Evolutionary conservation across 2,329 filamentous ascomycete species (phyloP), one percentile per base, ranked within the genome.

Genomic region (Penicillium sp.): DNA sequence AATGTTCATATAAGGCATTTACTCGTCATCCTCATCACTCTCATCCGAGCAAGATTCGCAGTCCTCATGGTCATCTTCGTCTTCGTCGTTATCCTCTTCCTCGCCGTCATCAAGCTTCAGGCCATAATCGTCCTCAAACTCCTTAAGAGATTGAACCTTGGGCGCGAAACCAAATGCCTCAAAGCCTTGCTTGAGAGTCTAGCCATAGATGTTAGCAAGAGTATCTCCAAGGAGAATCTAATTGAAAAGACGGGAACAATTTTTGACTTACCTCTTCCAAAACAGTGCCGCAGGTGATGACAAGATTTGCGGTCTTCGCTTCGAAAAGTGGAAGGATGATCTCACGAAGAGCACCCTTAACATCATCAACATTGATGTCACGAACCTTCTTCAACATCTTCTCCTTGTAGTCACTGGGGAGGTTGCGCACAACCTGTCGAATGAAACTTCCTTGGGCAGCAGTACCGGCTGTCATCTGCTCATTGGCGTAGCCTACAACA

Each of bases 101-200:
- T 85, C 83, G 0, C 81, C 85, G 3, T 82, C 83, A 2, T 78
- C 80, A 2, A 81, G 81, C 70, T 89, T 83, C 43, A 97, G 76
- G 0, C 93, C 93, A 70, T 97, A 97, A 67, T 92, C 90, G 60
- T 97, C 91, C 71, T 95, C 86, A 73, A 96, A 97, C 65, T 89
- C 83, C 37, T 87, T 85, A 46, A 97, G 80, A 24, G 87, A 81
- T 68, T 87, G 87, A 34, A 90, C 82, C 68, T 90, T 83, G 0
- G 89, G 88, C 71, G 87, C 87, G 79, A 96, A 99, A 0, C 92
- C 92, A 52, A 86, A 87, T 1, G 78, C 79, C 62, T 85, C 82
- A 65, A 97, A 90, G 2, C 88, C 87, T 62, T 87, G 87, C 65
- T 88, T 84, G 63, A 96, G 85, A 55, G 83, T 83, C 91, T 96